phyloP scores from a whole-genome alignment of 805 yeast genomes.

The Cyberlindnera meyerae region DNA sequence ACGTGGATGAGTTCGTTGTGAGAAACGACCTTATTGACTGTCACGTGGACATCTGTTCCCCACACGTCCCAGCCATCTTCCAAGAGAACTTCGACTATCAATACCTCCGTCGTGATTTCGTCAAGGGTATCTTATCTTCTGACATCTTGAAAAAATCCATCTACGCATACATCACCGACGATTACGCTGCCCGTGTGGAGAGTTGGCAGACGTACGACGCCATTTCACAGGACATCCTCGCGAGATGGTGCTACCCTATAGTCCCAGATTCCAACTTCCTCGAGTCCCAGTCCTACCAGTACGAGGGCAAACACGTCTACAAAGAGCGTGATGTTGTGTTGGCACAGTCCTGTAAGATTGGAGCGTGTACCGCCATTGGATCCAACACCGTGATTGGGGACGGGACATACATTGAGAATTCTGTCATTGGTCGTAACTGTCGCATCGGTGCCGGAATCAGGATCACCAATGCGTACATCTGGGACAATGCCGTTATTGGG shows the following conservation, averaged over 20 bases:
- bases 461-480: slow-evolving; percentile 73
- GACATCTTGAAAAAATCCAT: slow-evolving; percentile 88
- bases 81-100: slow-evolving; percentile 97
- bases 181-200: slow-evolving; percentile 90
- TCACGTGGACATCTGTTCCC: slow-evolving; percentile 91
- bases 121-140: slow-evolving; percentile 83
- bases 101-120: slow-evolving; percentile 77
- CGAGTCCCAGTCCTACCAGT: slow-evolving; percentile 66
- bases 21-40: slow-evolving; percentile 95
- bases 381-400: slow-evolving; percentile 72
- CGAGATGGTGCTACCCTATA: slow-evolving; percentile 90
- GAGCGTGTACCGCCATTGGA: slow-evolving; percentile 79
- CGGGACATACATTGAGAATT: slow-evolving; percentile 56
- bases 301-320: slow-evolving; percentile 82
- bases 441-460: slow-evolving; percentile 72
- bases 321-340: slow-evolving; percentile 84
- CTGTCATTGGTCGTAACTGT: slow-evolving; percentile 85
- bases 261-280: slow-evolving; percentile 80
- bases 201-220: slow-evolving; percentile 92
- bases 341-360: slow-evolving; percentile 89
- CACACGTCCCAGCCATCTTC: slow-evolving; percentile 90
- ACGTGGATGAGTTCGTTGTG: slow-evolving; percentile 67
- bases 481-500: slow-evolving; percentile 76
- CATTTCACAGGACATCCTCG: slow-evolving; percentile 81
- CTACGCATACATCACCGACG: slow-evolving; percentile 77